Evolutionary conservation across 2,329 filamentous ascomycete species (phyloP), one percentile per base, ranked within the genome.

Genomic region (Colletotrichum limetticola): DNA sequence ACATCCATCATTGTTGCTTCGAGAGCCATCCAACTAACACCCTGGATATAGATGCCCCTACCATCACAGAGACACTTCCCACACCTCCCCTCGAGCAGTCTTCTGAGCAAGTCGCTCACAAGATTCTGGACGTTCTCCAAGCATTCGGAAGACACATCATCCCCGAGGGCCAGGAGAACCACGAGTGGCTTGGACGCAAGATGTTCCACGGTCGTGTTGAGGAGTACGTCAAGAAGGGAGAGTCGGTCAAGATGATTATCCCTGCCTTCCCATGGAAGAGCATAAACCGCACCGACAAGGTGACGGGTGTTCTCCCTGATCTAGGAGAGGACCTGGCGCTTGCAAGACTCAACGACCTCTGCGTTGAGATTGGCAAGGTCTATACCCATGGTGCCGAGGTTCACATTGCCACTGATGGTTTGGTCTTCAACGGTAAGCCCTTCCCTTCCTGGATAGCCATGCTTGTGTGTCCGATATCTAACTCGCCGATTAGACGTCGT

Each of bases 291-390:
- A 67, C 72, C 19, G 79, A 81, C 59, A 82, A 82, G 69, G 80
- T 81, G 6, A 67, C 80, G 19, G 79, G 84, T 2, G 72, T 69
- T 1, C 75, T 85, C 3, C 84, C 84, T 0, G 84, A 86, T 59
- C 77, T 83, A n/a, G 84, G 80, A 4, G 84, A 86, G 68, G 82
- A 84, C 52, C 66, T 86, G 32, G 83, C 84, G 3, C 76, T 86
- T 11, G 75, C 77, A 5, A 81, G 82, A 59, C 75, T 86, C 65
- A 82, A 85, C 56, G 78, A 78, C 0, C 75, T 86, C 28, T 85
- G 83, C 56, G 78, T 79, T 22, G 79, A 79, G 30, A 83, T 86
- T n/a, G 76, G 76, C 11, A 78, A 79, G 11, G 74, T 84, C 2
- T 85, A 86, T 68, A 73, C 77, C 12, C 81, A 80, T 19, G 84